phyloP scores from a whole-genome alignment of 1,284 basidiomycete genomes.

The Trametes versicolor region DNA sequence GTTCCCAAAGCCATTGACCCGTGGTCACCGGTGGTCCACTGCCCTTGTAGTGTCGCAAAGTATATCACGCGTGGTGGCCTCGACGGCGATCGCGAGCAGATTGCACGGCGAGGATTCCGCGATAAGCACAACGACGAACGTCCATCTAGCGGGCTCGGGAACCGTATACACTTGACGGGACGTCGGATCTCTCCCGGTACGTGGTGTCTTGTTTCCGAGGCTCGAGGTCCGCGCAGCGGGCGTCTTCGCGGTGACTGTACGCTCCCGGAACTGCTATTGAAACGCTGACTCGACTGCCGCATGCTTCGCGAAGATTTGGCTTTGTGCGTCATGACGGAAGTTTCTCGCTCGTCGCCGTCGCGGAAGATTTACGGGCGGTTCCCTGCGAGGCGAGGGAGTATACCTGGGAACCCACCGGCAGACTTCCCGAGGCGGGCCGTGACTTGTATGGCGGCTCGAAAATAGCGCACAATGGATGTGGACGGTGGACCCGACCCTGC shows the following conservation, averaged over 20 bases:
- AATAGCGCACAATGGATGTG: too few relatives aligned
- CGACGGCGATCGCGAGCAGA: conserved; percentile 3
- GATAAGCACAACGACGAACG: too few relatives aligned
- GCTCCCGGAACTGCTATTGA: not conserved
- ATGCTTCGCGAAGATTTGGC: not conserved
- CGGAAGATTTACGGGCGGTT: too few relatives aligned
- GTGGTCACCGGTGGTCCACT: not conserved
- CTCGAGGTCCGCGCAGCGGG: not conserved
- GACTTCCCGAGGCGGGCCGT: too few relatives aligned
- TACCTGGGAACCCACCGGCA: too few relatives aligned
- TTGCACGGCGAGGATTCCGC: not conserved
- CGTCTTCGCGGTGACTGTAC: not conserved
- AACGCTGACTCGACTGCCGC: not conserved
- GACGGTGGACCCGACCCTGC: too few relatives aligned
- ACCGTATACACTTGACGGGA: too few relatives aligned
- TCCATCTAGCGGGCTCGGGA: too few relatives aligned
- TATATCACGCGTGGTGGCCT: not conserved
- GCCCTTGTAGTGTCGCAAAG: not conserved
- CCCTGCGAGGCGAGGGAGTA: too few relatives aligned
- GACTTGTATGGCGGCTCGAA: too few relatives aligned
- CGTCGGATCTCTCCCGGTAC: not conserved
- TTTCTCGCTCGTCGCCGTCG: not conserved
- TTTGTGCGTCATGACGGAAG: not conserved
- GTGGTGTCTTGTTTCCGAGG: not conserved
- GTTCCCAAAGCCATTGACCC: not conserved